Evolutionary conservation across 2,329 filamentous ascomycete species (phyloP), one percentile per base, ranked within the genome.

Genomic region (Pestalotiopsis sp.): DNA sequence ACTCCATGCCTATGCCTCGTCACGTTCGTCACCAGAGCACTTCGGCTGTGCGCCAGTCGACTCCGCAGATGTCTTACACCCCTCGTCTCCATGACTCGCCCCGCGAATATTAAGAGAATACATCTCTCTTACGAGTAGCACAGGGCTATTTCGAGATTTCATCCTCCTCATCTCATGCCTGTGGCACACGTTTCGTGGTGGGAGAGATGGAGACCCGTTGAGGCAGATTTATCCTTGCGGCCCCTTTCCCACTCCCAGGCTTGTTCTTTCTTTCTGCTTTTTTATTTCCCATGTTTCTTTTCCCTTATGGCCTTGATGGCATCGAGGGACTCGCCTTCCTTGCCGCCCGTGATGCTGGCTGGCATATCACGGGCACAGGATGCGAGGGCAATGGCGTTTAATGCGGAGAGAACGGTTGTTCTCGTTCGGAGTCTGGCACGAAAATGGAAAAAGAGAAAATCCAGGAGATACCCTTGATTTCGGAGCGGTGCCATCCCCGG

Each of bases 1-100:
- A 65, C 35, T 35, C 40, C 35, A 48, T 55, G 56, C 57, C 68
- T 2, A 48, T 55, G 56, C 57, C 68, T 2, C 71, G 73, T 55
- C 76, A 79, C 66, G 66, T 64, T 4, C 77, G 77, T 22, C 76
- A 78, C 52, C 76, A 77, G 68, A 79, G 76, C 65, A 76, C 73
- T 13, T 76, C 77, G 3, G 69, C 68, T 38, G 66, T 66, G 10
- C 63, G 66, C 9, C 69, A 69, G 68, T 63, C 65, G 59, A 67
- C 65, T 61, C 68, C 65, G 1, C 67, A 69, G 1, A 26, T 66
- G 10, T 58, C 68, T 13, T 26, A 44, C 9, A n/a, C 35, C 14
- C 68, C 69, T n/a, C 65, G 72, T n/a, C 67, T 60, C 48, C 24
- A 66, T 17, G 22, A 10, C 17, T 55, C 60, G 9, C 39, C 39